A percentile compares a stretch with the other conserved stretches of the same genome.
Conservation (phyloP, 331 rosid species). For the Cydonia oblonga region DNA sequence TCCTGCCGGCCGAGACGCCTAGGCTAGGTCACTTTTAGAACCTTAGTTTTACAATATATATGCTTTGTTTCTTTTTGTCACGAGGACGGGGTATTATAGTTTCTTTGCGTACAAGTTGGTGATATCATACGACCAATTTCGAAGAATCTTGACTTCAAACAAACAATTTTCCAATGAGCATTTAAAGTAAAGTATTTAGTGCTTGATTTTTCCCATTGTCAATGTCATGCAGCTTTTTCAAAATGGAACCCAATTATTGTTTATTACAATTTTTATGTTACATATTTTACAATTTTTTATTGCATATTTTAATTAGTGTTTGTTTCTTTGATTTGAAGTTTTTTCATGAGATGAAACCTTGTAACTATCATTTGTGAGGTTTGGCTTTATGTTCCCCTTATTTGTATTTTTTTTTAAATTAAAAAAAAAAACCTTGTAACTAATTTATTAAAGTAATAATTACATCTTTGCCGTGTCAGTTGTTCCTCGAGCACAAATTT, state of each 20-base stretch:
- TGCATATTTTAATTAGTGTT: background rate
- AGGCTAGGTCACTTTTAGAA: no score
- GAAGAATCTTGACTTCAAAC: background rate
- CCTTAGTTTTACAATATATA: background rate
- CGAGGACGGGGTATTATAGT: background rate
- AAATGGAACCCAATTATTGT: background rate
- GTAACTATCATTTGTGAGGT: no score
- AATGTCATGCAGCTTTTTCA: background rate
- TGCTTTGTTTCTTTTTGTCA: background rate
- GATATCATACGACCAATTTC: background rate
- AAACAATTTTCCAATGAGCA: background rate
- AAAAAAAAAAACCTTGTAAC: background rate
- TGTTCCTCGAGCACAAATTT: background rate
- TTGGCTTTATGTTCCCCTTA: no score
- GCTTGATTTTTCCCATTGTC: background rate
- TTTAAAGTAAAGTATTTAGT: background rate
- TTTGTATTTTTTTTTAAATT: no score
- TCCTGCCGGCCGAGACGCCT: no score
- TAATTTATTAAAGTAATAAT: background rate
- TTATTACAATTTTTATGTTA: background rate
- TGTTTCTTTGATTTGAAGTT: background rate
- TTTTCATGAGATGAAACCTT: background rate
- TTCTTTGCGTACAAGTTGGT: conserved; percentile 4
- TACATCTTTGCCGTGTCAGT: background rate
- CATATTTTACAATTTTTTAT: background rate